Conservation (phyloP, 495 filamentous ascomycete genomes). For the Penicillium ucsense region DNA sequence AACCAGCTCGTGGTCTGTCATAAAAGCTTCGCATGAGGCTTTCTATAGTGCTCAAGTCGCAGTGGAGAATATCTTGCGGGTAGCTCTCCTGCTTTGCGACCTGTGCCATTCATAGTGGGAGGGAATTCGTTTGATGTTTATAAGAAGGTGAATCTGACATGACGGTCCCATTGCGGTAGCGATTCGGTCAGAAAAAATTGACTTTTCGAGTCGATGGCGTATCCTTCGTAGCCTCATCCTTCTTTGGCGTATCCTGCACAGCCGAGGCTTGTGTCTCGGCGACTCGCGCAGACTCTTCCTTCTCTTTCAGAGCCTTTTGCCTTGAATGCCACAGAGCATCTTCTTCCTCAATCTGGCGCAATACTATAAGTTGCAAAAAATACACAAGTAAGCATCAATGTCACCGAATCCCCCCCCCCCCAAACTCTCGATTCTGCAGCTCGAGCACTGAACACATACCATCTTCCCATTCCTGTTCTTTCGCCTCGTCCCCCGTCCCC, state of each 20-base stretch:
- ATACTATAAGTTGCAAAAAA: conserved; percentile 35
- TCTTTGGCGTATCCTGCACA: conserved; percentile 5
- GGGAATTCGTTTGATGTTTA: no score
- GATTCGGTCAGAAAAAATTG: conserved; percentile 24
- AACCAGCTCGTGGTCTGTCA: no score
- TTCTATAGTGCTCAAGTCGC: no score
- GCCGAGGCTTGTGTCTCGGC: conserved; percentile 9
- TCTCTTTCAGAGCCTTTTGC: conserved; percentile 4
- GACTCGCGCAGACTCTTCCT: conserved; percentile 6
- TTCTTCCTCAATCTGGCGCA: conserved; percentile 74
- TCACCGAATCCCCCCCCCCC: not conserved
- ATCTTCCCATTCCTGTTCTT: conserved; percentile 84
- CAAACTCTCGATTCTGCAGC: not conserved
- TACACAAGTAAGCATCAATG: conserved; percentile 3
- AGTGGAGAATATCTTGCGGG: no score
- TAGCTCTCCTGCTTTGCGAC: no score
- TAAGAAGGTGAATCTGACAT: no score
- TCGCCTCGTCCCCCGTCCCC: conserved; percentile 65
- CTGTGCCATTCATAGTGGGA: no score
- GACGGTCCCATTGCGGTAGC: not conserved
- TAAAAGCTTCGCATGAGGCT: no score
- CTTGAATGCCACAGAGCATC: conserved; percentile 51
- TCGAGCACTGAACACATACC: conserved; percentile 35
- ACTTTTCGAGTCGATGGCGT: conserved; percentile 16
- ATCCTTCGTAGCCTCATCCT: conserved; percentile 9